Evolutionary conservation across 306 rosid species (phyloP).

Genomic region (Alnus glutinosa): DNA sequence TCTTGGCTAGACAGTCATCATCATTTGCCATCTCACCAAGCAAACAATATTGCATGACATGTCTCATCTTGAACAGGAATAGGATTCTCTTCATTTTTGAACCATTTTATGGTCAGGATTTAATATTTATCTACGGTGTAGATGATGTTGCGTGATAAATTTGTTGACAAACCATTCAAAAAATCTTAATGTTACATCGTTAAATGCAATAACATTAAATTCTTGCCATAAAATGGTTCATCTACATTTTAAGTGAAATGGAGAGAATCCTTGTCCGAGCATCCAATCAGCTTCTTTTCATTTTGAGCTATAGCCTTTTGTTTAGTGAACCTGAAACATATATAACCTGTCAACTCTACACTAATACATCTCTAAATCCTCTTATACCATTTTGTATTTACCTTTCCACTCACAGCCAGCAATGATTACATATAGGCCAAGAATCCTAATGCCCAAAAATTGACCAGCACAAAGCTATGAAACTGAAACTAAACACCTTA

Average conservation of each 20-base stretch:
- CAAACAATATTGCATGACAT: not conserved
- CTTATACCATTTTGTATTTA: constrained; percentile 6
- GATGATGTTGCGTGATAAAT: no score
- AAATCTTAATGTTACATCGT: no score
- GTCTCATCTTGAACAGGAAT: not conserved
- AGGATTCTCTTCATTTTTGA: no score
- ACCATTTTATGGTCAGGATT: no score
- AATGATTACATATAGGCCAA: not conserved
- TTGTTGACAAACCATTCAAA: no score
- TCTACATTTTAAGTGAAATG: no score
- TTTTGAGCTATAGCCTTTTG: not conserved
- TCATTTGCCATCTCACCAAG: not conserved
- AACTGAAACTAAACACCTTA: not conserved
- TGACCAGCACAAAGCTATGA: not conserved
- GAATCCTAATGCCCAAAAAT: not conserved
- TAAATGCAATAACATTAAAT: no score
- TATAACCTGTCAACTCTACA: not conserved
- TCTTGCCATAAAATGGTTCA: no score
- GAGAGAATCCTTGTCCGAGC: not conserved
- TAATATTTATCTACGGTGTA: no score
- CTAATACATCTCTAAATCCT: not conserved
- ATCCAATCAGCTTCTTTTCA: not conserved
- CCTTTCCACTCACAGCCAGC: not conserved
- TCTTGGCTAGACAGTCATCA: not conserved
- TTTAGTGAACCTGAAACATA: constrained; percentile 4